Base-by-base conservation (phyloP, 352 stramenopile species). In the Pythium insidiosum region DNA sequence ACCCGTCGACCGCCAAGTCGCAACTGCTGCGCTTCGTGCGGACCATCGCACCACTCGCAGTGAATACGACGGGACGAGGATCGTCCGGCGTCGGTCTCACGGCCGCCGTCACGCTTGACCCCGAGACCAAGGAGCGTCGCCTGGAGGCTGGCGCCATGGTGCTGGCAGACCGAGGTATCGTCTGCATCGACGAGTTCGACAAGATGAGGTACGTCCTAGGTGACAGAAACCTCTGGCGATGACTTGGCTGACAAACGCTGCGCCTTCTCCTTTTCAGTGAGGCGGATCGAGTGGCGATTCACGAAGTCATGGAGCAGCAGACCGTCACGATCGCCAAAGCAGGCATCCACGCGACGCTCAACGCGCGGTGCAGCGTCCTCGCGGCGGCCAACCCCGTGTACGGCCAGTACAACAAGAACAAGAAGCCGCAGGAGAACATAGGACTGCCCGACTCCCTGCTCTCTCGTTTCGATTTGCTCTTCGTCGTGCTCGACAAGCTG, bases 251-350 rank as follows among this genome's bases (percentile, higher is more conserved):
- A n/a, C n/a, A n/a, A n/a, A n/a, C n/a, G n/a, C n/a, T n/a, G n/a
- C n/a, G n/a, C n/a, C n/a, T n/a, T n/a, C n/a, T n/a, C 40, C 12
- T 12, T n/a, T 53, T 28, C 41, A 81, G 78, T 59, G 80, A 98
- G 64, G 87, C 83, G 12, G 96, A 99, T 88, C 90, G 96, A 31
- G 97, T 99, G 16, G 97, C 97, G 4, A 99, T 99, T 57, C 97
- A 99, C 79, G 97, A 99, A 88, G 79, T 90, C 38, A 99, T 99
- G 97, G 97, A 99, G 68, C 97, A 99, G 62, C 97, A 99, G 60
- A 99, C 97, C 1, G 96, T 99, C 4, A 99, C 97, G 3, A 99
- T 99, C 68, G 95, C 97, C 30, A 99, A 99, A 74, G 97, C 97
- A 4, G 97, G 97, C 15, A 99, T 99, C 56, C 96, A 99, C 68